Percentiles rank a stretch among this genome's conserved stretches.
Conservation (phyloP, 768 basidiomycete genomes). For the Mycena maculata region DNA sequence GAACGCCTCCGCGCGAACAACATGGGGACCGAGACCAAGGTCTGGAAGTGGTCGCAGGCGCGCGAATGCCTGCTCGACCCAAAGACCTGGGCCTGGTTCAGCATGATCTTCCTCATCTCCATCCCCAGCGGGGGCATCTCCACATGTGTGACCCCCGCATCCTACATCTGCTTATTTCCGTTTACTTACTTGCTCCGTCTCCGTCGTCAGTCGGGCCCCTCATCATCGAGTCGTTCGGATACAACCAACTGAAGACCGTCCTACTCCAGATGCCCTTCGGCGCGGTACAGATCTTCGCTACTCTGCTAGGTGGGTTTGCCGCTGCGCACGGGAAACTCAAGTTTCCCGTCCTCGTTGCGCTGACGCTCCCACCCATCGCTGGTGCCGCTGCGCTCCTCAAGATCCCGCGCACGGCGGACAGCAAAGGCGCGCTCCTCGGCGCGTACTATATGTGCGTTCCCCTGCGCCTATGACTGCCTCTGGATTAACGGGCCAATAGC, state of each 20-base stretch:
- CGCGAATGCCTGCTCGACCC: slow-evolving; percentile 31
- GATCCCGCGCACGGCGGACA: slow-evolving; percentile 16
- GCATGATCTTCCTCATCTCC: slow-evolving; percentile 34
- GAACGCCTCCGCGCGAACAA: slow-evolving; percentile 37
- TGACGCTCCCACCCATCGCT: slow-evolving; percentile 33
- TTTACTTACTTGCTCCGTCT: background rate
- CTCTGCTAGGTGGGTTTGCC: slow-evolving; percentile 19
- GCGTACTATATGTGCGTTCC: slow-evolving; percentile 30
- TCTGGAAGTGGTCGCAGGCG: slow-evolving; percentile 38
- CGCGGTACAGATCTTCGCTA: slow-evolving; percentile 32
- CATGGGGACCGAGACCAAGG: slow-evolving; percentile 41
- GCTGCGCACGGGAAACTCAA: slow-evolving; percentile 29
- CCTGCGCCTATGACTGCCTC: background rate
- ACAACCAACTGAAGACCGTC: slow-evolving; percentile 32
- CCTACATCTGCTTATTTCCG: background rate
- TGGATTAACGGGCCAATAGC: background rate
- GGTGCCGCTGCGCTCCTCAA: slow-evolving; percentile 31
- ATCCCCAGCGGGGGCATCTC: slow-evolving; percentile 31
- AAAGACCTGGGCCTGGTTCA: slow-evolving; percentile 35
- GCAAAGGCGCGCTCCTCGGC: slow-evolving; percentile 28
- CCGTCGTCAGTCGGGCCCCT: slow-evolving; percentile 36
- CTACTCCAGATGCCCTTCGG: slow-evolving; percentile 37
- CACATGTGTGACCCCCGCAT: slow-evolving; percentile 17
- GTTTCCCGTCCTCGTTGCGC: slow-evolving; percentile 24
- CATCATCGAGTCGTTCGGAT: slow-evolving; percentile 37